Evolutionary conservation across 2,329 filamentous ascomycete species (phyloP), one percentile per base, ranked within the genome.

Genomic region (Tolypocladium tropicale): DNA sequence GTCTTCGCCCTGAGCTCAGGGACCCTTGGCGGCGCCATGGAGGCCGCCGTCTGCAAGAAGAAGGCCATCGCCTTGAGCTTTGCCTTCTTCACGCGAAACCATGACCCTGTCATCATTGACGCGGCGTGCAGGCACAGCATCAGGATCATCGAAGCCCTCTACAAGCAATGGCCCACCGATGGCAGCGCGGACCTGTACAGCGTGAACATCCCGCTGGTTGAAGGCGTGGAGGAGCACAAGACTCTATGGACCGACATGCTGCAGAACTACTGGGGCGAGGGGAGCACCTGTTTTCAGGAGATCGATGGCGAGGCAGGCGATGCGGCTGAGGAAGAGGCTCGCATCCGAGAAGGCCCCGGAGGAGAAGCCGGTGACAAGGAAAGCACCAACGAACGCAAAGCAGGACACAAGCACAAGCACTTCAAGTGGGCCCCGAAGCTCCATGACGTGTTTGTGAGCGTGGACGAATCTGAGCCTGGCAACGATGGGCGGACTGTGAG

Each of bases 381-480:
- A 4, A 60, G 56, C 12, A 55, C 57, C 43, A 65, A 28, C 10
- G 18, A 32, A 3, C 25, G 33, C 51, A n/a, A n/a, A 11, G 12
- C 73, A 43, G 74, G 79, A 33, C 85, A 90, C 68, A 80, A 77
- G 56, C 90, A 95, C 71, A 90, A 89, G 69, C 89, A 95, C 72
- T 97, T 96, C 78, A 95, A 93, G 73, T 97, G 94, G 94, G 84
- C 89, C 52, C 94, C 93, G 2, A 83, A 83, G 60, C 94, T 97
- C 71, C 79, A 82, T 36, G 92, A 95, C 70, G 90, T 97, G 2
- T 90, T 90, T 70, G 83, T 88, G 67, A 92, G 88, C 62, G 91
- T 96, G n/a, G 84, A 91, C 63, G 82, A 87, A 61, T 84, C 86
- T 41, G 76, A 78, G 34, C 88, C 89, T 4, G 91, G 91, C 4